Base-by-base conservation (phyloP, 768 basidiomycete genomes). In the Cystobasidiopsis lactophilus region DNA sequence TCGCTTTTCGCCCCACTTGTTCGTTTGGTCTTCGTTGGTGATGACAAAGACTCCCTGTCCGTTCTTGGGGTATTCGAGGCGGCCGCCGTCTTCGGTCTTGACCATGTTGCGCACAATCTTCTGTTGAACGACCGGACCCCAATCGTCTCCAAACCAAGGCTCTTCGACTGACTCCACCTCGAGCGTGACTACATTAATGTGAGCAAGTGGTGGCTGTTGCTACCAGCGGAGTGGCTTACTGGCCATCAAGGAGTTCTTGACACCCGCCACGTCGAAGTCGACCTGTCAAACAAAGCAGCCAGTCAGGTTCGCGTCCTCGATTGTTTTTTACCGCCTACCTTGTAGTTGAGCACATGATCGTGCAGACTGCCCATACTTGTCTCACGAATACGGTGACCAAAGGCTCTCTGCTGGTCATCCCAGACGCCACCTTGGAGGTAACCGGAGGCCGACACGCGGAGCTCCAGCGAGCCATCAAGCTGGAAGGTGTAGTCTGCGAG, bases 401-500 rank as follows among this genome's bases (percentile, higher is more conserved):
- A 78, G 0, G 66, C 59, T 3, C 66, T 66, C 63, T 77, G 73
- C 18, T 68, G 61, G 1, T 67, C 55, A 31, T 74, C 72, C 72
- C 75, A 78, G 61, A 70, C 76, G 13, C 74, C 76, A 40, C 74
- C 77, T 66, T 79, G 78, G 50, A 79, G 67, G 60, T 80, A 80
- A 1, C 78, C 78, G 3, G 77, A 78, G 0, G 78, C 78, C 7
- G 77, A 78, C 18, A 78, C 30, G 1, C 75, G 70, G n/a, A 78
- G 75, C 66, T 80, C 78, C 23, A 80, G 72, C 2, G 77, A 77
- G 3, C 78, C 77, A 56, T 79, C 78, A 18, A 77, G 62, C 53
- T 74, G 72, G 69, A 79, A 78, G 2, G 73, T 73, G 61, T 78
- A 79, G 58, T 79, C 78, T n/a, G 60, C 78, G 79, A 71, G 52